phyloP scores from a whole-genome alignment of 306 rosid species.

The Canavalia gladiata region DNA sequence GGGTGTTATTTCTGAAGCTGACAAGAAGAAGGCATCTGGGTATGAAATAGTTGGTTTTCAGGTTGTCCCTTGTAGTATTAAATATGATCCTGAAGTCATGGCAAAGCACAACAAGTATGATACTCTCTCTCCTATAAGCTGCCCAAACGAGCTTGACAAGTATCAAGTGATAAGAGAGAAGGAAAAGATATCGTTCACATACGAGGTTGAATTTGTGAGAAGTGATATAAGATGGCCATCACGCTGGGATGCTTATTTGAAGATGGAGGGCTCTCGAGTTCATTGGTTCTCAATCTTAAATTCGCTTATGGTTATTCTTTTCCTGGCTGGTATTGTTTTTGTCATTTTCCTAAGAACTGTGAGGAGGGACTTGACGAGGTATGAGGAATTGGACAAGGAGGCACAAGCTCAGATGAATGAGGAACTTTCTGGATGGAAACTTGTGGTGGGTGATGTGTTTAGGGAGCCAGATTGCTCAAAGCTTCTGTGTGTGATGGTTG shows the following conservation, averaged over 20 bases:
- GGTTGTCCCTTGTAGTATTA: constrained; percentile 53
- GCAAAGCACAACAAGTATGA: constrained; percentile 50
- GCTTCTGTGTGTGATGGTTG: constrained; percentile 24
- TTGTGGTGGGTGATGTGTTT: constrained; percentile 30
- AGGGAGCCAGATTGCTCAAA: constrained; percentile 25
- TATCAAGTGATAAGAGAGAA: constrained; percentile 73
- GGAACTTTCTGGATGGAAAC: constrained; percentile 31
- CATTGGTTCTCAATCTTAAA: constrained; percentile 71
- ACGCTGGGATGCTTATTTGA: constrained; percentile 49
- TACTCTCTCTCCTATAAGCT: constrained; percentile 49
- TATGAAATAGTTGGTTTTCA: too few species aligned
- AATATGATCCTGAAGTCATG: constrained; percentile 65
- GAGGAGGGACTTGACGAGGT: constrained; percentile 22
- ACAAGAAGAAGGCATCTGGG: constrained; percentile 79
- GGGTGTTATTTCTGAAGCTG: constrained; percentile 74
- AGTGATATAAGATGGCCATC: constrained; percentile 65
- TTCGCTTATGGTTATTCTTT: constrained; percentile 75
- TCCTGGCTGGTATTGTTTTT: constrained; percentile 88
- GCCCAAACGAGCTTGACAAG: constrained; percentile 67
- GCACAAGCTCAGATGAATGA: constrained; percentile 26
- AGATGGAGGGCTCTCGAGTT: constrained; percentile 91
- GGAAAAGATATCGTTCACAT: constrained; percentile 79
- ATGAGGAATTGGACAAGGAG: constrained; percentile 30
- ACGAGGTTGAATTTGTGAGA: constrained; percentile 71
- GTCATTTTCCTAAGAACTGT: constrained; percentile 66